Base-by-base conservation (phyloP, 805 yeast species). In the Candida vaughaniae region DNA sequence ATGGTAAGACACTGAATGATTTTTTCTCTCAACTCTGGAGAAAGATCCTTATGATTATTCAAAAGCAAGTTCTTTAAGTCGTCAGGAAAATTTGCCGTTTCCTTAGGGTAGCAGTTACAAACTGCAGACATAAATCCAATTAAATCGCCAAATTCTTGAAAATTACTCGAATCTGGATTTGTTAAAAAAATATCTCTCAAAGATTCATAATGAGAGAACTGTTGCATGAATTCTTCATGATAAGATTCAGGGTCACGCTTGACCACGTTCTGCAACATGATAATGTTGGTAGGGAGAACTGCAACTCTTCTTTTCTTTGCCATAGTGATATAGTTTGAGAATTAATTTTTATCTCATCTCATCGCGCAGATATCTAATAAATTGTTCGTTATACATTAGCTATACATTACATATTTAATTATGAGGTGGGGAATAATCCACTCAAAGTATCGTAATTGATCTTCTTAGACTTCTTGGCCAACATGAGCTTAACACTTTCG, bases 211-310 rank as follows among this genome's bases (percentile, higher is more conserved):
- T 93, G 98, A 35, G 93, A 78, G 57, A 83, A 88, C 58, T 93
- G 99, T 52, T 89, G 93, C 26, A 84, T 60, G 60, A 93, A 93
- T 61, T 93, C 99, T 62, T 93, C 99, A 42, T 80, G 79, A 58
- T 93, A 93, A 0, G 98, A 90, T 50, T 77, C 85, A 2, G 99
- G 97, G 59, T 93, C 99, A 52, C 97, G 75, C 50, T 90, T 83
- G 7, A 93, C 95, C 46, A 93, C 72, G 60, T 93, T 93, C 65
- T 93, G 99, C 42, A 93, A 66, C 45, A 91, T 68, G 25, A 95
- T 90, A 56, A 93, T 85, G 62, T 93, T 93, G 14, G 89, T 85
- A 8, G 98, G 98, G 56, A 91, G 69, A 39, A 90, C 75, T 31
- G 97, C 96, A 18, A 96, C 93, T 75, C 96, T 85, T 65, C 85